A percentile compares a stretch with the other conserved stretches of the same genome.
These are phyloP conservation scores for Trametes versicolor DNA, from an alignment of 1,284 basidiomycete species.

Conservation along the genomic window DNA sequence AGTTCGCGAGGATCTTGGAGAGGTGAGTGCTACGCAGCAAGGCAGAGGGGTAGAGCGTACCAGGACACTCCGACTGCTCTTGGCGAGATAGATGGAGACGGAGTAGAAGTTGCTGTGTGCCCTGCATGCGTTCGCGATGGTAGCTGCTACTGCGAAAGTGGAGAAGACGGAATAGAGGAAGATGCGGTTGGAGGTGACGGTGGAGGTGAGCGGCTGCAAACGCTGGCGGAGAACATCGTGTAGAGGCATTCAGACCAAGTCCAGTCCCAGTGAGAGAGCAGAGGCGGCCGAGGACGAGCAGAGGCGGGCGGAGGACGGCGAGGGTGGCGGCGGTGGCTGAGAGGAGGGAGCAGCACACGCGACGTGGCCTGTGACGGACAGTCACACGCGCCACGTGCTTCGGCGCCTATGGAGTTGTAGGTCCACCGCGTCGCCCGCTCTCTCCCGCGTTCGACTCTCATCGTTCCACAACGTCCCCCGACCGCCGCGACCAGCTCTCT, in stretches of 20 bases:
- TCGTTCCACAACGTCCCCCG: neutral
- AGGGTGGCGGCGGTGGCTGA: conserved; percentile 12
- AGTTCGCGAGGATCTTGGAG: conserved; percentile 92
- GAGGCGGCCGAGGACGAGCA: neutral
- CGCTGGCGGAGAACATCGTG: conserved; percentile 52
- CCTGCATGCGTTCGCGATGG: conserved; percentile 83
- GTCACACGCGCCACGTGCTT: neutral
- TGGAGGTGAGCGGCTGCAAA: conserved; percentile 54
- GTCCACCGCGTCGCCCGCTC: conserved; percentile 9
- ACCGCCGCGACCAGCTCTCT: neutral
- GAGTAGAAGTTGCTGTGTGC: conserved; percentile 95
- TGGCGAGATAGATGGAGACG: conserved; percentile 91
- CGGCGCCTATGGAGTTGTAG: conserved; percentile 21
- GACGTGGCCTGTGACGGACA: conserved; percentile 14
- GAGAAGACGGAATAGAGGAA: conserved; percentile 78
- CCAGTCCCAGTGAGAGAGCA: neutral
- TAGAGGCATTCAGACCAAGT: conserved; percentile 48
- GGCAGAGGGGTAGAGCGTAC: conserved; percentile 55
- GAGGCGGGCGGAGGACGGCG: conserved; percentile 2
- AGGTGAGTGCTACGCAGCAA: conserved; percentile 14
- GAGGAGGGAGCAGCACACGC: neutral
- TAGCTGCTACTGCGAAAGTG: conserved; percentile 72
- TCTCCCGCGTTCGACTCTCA: neutral
- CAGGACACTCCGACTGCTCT: conserved; percentile 89
- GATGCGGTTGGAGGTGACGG: conserved; percentile 70